Evolutionary conservation across 805 yeast genomes (phyloP).

Genomic region (Suhomyces tanzawaensis): DNA sequence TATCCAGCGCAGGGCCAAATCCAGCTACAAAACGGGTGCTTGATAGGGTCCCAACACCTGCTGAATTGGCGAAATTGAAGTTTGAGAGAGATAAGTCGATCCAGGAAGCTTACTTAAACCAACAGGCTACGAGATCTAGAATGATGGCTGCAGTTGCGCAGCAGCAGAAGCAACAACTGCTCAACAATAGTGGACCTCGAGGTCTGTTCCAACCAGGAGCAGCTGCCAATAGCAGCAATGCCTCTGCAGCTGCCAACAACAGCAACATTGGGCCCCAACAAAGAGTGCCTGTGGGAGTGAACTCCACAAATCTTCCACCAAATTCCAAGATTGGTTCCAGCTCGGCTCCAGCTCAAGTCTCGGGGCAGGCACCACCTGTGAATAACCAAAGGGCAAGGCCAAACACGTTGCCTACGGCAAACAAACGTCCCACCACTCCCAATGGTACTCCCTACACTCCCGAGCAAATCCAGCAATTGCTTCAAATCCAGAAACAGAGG

Average conservation of each 20-base stretch:
- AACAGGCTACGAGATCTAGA: constrained; percentile 41
- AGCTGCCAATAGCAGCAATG: neutral
- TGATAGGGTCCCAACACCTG: constrained; percentile 65
- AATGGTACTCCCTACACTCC: constrained; percentile 58
- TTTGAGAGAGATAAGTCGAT: constrained; percentile 82
- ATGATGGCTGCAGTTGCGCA: constrained; percentile 44
- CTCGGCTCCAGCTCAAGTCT: neutral
- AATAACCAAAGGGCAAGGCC: constrained; percentile 1
- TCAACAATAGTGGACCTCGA: constrained; percentile 13
- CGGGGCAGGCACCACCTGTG: no score
- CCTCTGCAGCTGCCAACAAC: no score
- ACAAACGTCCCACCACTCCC: constrained; percentile 44
- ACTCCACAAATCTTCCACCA: neutral
- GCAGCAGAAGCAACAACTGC: constrained; percentile 18
- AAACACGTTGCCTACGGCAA: constrained; percentile 7
- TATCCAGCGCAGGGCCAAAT: constrained; percentile 1
- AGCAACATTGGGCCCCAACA: constrained; percentile 9
- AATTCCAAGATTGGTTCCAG: neutral
- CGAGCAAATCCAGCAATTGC: constrained; percentile 58
- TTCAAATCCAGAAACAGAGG: constrained; percentile 52
- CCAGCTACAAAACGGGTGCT: constrained; percentile 27
- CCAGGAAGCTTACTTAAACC: constrained; percentile 65
- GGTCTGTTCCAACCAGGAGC: constrained; percentile 8
- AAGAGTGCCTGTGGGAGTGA: constrained; percentile 1
- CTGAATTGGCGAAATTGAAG: constrained; percentile 79